phyloP scores from a whole-genome alignment of 106 monocot genomes.

The Vanilla planifolia region DNA sequence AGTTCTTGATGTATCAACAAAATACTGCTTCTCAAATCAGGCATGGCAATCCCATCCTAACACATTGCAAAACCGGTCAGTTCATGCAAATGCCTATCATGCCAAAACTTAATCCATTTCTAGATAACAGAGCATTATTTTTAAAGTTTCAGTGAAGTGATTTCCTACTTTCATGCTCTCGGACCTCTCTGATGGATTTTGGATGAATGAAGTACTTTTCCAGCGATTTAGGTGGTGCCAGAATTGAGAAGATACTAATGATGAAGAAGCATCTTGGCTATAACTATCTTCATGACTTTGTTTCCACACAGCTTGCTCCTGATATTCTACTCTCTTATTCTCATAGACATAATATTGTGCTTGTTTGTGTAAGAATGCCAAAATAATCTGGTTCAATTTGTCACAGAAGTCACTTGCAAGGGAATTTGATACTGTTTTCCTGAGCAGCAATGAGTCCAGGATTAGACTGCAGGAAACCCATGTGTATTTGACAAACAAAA shows the following conservation, averaged over 20 bases:
- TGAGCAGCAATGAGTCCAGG: slow-evolving; percentile 11
- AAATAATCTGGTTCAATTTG: slow-evolving; percentile 42
- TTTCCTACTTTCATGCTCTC: slow-evolving; percentile 16
- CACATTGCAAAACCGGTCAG: not conserved
- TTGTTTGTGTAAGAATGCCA: slow-evolving; percentile 38
- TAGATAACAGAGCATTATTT: not conserved
- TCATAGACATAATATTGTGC: slow-evolving; percentile 15
- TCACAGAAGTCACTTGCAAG: slow-evolving; percentile 46
- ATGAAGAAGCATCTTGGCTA: slow-evolving; percentile 22
- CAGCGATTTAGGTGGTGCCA: slow-evolving; percentile 14
- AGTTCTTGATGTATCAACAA: slow-evolving; percentile 38
- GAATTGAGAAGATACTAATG: slow-evolving; percentile 20
- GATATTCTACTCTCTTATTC: slow-evolving; percentile 17
- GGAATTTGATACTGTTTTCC: slow-evolving; percentile 47
- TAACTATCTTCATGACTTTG: slow-evolving; percentile 11
- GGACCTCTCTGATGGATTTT: slow-evolving; percentile 15
- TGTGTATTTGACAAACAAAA: no score
- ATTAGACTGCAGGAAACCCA: no score
- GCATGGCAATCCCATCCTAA: slow-evolving; percentile 26
- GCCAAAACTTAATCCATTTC: not conserved
- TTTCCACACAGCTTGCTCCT: slow-evolving; percentile 12
- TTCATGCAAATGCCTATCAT: not conserved
- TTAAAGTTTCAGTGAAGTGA: not conserved
- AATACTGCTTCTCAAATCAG: slow-evolving; percentile 37
- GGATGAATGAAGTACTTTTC: slow-evolving; percentile 13